Conservation (phyloP, 164 flowering plant genomes). For the Annona squamosa region DNA sequence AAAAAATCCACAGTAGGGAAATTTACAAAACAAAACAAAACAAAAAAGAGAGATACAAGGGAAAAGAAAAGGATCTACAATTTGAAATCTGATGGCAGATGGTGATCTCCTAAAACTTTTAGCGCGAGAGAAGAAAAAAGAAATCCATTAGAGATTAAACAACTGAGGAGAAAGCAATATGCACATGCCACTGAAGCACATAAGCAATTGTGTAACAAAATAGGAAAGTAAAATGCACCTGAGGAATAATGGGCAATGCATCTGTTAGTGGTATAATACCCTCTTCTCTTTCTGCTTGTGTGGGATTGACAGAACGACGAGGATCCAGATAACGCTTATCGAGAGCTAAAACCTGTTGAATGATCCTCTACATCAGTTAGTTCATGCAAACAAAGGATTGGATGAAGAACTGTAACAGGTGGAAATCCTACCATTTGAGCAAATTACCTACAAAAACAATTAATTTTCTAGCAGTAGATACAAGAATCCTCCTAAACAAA, state of each 20-base stretch:
- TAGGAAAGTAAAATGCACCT: conserved; percentile 42
- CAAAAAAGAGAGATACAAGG: no score
- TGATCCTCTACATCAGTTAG: neutral
- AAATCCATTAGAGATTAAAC: no score
- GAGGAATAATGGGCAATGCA: conserved; percentile 85
- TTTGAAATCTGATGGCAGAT: no score
- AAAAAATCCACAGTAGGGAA: no score
- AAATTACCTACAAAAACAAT: neutral
- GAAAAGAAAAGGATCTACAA: no score
- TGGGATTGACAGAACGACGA: conserved; percentile 72
- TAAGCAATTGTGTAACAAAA: neutral
- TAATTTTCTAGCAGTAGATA: neutral
- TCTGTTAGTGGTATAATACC: conserved; percentile 90
- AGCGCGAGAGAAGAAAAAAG: no score
- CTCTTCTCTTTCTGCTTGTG: conserved; percentile 85
- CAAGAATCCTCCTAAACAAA: neutral
- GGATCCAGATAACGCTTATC: conserved; percentile 94
- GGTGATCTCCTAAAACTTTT: no score
- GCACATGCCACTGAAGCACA: neutral
- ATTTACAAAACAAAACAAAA: no score
- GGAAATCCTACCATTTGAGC: neutral
- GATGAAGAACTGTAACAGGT: neutral
- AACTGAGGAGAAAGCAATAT: no score
- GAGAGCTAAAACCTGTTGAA: conserved; percentile 75
- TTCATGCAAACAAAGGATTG: neutral